Conservation (phyloP, 2,329 filamentous ascomycete species). For the Aureobasidium melanogenum region DNA sequence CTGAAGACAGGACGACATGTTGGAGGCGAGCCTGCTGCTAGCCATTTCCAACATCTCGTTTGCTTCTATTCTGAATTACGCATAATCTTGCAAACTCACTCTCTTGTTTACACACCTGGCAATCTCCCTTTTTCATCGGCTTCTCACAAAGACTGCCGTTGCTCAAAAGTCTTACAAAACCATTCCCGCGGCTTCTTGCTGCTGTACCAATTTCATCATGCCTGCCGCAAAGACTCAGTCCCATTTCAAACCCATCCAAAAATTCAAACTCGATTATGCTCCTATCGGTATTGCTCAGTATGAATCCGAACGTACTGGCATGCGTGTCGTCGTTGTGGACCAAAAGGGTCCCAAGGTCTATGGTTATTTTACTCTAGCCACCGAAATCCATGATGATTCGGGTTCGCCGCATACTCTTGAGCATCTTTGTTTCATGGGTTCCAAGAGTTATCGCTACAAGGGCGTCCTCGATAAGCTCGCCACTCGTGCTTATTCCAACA, state of each 20-base stretch:
- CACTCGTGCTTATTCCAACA: slow-evolving; percentile 83
- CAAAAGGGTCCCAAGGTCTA: slow-evolving; percentile 89
- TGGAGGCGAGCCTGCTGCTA: neutral
- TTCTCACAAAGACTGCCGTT: neutral
- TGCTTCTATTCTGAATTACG: neutral
- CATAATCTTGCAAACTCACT: neutral
- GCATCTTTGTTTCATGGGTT: slow-evolving; percentile 57
- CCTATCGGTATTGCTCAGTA: slow-evolving; percentile 86
- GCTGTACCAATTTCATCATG: neutral
- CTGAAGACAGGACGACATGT: neutral
- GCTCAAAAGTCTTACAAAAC: neutral
- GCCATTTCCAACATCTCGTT: neutral
- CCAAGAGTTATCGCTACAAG: slow-evolving; percentile 88
- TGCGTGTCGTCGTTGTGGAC: slow-evolving; percentile 88
- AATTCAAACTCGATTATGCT: slow-evolving; percentile 83
- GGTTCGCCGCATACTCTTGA: slow-evolving; percentile 60
- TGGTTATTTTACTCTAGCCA: slow-evolving; percentile 91
- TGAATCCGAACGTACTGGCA: slow-evolving; percentile 87
- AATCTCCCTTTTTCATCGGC: neutral
- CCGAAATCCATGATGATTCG: slow-evolving; percentile 95
- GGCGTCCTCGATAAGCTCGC: slow-evolving; percentile 91
- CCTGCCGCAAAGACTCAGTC: slow-evolving; percentile 20
- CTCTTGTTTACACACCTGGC: neutral
- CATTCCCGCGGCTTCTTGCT: neutral
- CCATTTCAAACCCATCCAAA: slow-evolving; percentile 75